Conservation (phyloP, 805 yeast species). For the Babjeviella inositovora region DNA sequence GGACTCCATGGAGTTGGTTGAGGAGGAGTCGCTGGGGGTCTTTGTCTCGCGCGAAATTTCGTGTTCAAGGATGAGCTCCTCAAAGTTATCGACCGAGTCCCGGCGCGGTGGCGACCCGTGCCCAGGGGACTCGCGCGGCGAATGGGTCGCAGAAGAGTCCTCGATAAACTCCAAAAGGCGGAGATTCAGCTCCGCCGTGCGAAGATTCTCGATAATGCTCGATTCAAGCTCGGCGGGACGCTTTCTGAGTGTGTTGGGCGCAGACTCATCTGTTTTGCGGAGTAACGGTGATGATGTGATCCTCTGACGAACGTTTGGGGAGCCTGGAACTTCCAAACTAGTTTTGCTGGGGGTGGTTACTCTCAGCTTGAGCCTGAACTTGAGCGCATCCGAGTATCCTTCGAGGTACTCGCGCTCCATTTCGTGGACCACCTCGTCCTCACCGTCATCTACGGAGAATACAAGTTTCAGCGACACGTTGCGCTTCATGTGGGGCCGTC, state of each 20-base stretch:
- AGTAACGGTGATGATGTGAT: too few relatives aligned
- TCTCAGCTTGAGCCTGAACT: constrained; percentile 21
- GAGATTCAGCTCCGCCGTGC: constrained; percentile 9
- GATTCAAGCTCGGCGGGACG: constrained; percentile 3
- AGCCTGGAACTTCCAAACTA: neutral
- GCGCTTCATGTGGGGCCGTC: neutral
- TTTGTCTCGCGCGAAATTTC: too few relatives aligned
- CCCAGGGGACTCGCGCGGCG: too few relatives aligned
- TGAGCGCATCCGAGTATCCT: constrained; percentile 59
- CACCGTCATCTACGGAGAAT: constrained; percentile 74
- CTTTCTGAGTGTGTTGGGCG: neutral
- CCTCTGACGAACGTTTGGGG: too few relatives aligned
- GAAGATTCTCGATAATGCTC: constrained; percentile 5
- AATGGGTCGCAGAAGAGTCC: too few relatives aligned
- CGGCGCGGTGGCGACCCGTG: too few relatives aligned
- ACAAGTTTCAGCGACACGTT: constrained; percentile 14
- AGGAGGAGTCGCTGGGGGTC: too few relatives aligned
- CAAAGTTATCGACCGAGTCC: too few relatives aligned
- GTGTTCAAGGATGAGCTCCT: constrained; percentile 2
- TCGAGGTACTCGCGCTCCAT: constrained; percentile 45
- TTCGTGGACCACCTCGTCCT: constrained; percentile 52
- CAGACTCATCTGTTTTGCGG: too few relatives aligned
- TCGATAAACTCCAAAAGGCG: too few relatives aligned
- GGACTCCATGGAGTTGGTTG: constrained; percentile 72
- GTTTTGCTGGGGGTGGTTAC: constrained; percentile 4